Evolutionary conservation across 331 rosid genomes (phyloP), one percentile per base, ranked within the genome.

Genomic region (Rhamnella rubrinervis): DNA sequence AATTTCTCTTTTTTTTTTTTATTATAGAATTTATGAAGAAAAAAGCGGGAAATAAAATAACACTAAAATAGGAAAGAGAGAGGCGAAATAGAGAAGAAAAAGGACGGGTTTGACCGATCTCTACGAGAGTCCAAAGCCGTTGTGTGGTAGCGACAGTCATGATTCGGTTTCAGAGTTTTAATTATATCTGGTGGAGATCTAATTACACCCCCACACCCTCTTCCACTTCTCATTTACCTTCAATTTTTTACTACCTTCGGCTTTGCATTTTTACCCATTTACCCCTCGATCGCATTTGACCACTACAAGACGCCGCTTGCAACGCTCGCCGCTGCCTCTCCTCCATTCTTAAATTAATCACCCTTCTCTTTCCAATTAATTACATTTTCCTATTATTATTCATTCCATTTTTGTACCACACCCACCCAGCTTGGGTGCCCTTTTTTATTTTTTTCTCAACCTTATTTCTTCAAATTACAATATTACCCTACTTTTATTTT

Each of bases 31-130:
- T 20, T 20, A 12, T 25, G 10, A 20, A 56, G 5, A 56, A 20
- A 26, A 20, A 11, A 5, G 28, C 11, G 8, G 28, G 14, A 20
- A 55, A 55, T 56, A 56, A 23, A 19, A 44, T 23, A 57, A 57
- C 18, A 26, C 44, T 0, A 18, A 7, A 26, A 44, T 11, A 14
- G 40, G 10, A 7, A 12, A 23, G 6, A 46, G 8, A 37, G 16
- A 61, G 8, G 23, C 26, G n/a, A 61, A 11, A 59, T 10, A 6
- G 31, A 49, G 7, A 19, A 11, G 21, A 61, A 52, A 38, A 73
- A 51, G 41, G 15, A 67, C 65, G 73, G 70, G 83, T 84, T 80
- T 85, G 84, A 85, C 82, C 81, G 70, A 59, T 71, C 51, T 71
- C 67, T 62, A 63, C 59, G 73, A 61, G 63, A 58, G 76, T 69